These are phyloP conservation scores for Zelopaecilomyces penicillatus DNA, from an alignment of 2,329 filamentous ascomycete species.

Conservation along the genomic window DNA sequence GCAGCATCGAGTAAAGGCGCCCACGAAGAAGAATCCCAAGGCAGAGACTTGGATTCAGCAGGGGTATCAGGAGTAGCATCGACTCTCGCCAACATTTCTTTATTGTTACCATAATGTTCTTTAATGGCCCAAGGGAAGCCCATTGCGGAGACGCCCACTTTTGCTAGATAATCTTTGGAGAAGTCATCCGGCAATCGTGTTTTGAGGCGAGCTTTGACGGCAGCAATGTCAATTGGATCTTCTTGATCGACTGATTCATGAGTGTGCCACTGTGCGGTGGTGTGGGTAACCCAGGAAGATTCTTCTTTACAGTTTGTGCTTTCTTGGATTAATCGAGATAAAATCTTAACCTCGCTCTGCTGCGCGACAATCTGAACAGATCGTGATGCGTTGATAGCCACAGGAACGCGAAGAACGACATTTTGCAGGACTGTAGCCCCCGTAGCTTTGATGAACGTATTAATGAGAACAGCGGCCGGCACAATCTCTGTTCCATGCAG, in stretches of 20 bases:
- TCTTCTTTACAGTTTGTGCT: too few species aligned
- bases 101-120: constrained; percentile 8
- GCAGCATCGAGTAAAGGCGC: constrained; percentile 8
- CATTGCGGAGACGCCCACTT: constrained; percentile 6
- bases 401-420: constrained; percentile 4
- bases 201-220: constrained; percentile 2
- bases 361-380: constrained; percentile 2
- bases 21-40: constrained; percentile 2
- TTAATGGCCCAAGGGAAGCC: constrained; percentile 6
- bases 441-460: constrained; percentile 6
- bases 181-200: constrained; percentile 5
- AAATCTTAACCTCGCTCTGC: neutral
- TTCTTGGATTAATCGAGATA: neutral
- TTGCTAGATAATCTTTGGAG: constrained; percentile 5
- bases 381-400: constrained; percentile 2
- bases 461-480: constrained; percentile 6
- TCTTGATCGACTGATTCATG: too few species aligned
- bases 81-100: constrained; percentile 8
- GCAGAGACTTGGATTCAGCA: neutral
- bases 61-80: constrained; percentile 2
- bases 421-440: constrained; percentile 1
- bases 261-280: too few species aligned
- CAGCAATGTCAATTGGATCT: constrained; percentile 1
- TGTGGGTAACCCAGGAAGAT: too few species aligned
- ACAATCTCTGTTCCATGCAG: constrained; percentile 9